Base-by-base conservation (phyloP, 2,329 filamentous ascomycete species). In the Aspergillus brunneoviolaceus region DNA sequence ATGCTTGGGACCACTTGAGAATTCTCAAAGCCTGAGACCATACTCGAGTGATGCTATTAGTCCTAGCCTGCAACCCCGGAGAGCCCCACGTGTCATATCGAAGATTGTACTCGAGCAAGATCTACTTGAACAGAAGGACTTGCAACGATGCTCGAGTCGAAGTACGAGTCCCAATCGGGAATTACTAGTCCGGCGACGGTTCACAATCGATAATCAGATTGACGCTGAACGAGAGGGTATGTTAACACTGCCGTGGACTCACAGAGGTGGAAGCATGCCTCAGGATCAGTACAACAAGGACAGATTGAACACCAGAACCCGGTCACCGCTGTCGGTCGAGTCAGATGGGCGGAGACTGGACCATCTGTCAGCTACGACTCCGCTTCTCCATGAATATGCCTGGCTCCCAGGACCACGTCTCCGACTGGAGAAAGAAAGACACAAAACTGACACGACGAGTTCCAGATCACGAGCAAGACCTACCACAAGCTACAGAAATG, bases 181-280 rank as follows among this genome's bases (percentile, higher is more conserved):
- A 10, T 49, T 55, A 35, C 42, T 55, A 7, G 42, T 63, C 3
- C 51, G 52, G 45, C 52, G 63, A 52, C 60, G 61, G 7, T 72
- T 70, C 49, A 71, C 67, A 3, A 64, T 72, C 33, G 70, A 73
- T 33, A 67, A 72, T 14, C 69, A 73, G 56, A 50, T 65, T 11
- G 59, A 68, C 56, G 67, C 63, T 35, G 68, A 73, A 47, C 51
- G 60, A 31, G 56, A 65, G 21, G 50, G 58, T 4, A 58, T 21
- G 47, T 54, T 60, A 7, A 55, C n/a, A 23, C 50, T 27, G 21
- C 23, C 21, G 58, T 49, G 11, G 21, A 49, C 33, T n/a, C 23
- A 7, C n/a, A 19, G 3, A 42, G 10, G 4, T 42, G 23, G 23
- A 23, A 42, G 14, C 14, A 42, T 12, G 35, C 14, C 35, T 42